Base-by-base conservation (phyloP, 768 basidiomycete genomes). In the Hebeloma cylindrosporum region DNA sequence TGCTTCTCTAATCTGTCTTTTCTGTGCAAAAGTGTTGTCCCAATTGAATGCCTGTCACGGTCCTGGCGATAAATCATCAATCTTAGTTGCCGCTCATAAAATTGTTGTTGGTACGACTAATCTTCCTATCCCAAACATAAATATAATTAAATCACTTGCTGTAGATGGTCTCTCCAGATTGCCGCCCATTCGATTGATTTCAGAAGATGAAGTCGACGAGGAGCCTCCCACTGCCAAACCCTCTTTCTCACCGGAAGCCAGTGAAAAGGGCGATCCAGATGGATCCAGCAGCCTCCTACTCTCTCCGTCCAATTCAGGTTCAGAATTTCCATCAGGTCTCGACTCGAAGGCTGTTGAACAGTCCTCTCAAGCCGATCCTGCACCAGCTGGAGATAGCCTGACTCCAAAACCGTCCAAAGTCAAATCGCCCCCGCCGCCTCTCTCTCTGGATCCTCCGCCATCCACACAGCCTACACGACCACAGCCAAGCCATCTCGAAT, bases 51-150 rank as follows among this genome's bases (percentile, higher is more conserved):
- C 58, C 5, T 69, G 69, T 46, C 60, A 61, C 27, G 77, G 80
- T 5, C 93, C 96, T 0, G 75, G 72, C 1, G 85, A 88, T 46
- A 97, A 98, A 61, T 81, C 86, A 2, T 77, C 80, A 2, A 69
- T 92, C 7, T 70, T 99, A 14, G 88, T 99, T 13, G 73, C 78
- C 5, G 87, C 88, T 0, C 94, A 98, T 61, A 88, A 88, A 57
- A 69, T 87, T 14, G 75, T 96, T 14, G 93, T 94, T 47, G 89
- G 91, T 92, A 48, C 57, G 83, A 60, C 9, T 31, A 6, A 4
- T 22, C 2, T 11, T 28, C 29, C n/a, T 21, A 4, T 36, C 37
- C 16, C 27, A 9, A 32, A 29, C 26, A 9, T 30, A 40, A 29
- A 23, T n/a, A 11, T 17, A 40, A 37, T 13, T 5, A 11, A 48